A percentile compares a stretch with the other conserved stretches of the same genome.
Evolutionary conservation across 495 filamentous ascomycete species (phyloP).

Genomic region (Tuber calosporum): DNA sequence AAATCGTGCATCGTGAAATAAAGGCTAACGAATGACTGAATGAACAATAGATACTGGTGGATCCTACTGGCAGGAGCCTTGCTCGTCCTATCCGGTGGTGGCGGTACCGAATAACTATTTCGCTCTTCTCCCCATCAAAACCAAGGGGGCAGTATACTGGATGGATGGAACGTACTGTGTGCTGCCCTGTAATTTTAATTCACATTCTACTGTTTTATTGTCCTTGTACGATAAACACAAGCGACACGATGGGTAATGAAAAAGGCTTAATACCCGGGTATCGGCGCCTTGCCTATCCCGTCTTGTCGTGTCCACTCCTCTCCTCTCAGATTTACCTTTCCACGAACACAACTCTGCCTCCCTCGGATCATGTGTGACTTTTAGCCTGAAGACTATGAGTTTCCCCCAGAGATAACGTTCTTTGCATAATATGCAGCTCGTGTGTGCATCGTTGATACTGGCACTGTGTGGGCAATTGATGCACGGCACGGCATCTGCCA

Average conservation of each 20-base stretch:
- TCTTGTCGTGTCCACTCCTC: neutral
- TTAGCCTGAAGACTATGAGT: neutral
- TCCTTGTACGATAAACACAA: neutral
- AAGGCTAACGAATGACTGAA: neutral
- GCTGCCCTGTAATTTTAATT: neutral
- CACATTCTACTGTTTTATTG: neutral
- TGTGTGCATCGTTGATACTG: neutral
- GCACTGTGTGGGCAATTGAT: neutral
- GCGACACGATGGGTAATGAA: neutral
- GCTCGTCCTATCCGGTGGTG: slow-evolving; percentile 44
- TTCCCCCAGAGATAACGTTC: neutral
- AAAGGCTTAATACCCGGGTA: neutral
- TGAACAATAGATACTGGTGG: slow-evolving; percentile 50
- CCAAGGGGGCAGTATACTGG: neutral
- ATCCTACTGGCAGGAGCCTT: slow-evolving; percentile 39
- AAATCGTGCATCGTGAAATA: slow-evolving; percentile 25
- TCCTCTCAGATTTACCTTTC: neutral
- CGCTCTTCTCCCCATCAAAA: neutral
- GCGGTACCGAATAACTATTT: slow-evolving; percentile 41
- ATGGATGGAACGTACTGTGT: neutral
- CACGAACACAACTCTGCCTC: neutral
- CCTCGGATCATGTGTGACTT: neutral
- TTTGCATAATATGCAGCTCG: neutral
- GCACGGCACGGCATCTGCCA: neutral
- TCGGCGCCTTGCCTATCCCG: neutral